phyloP scores from a whole-genome alignment of 306 rosid genomes.

The barrel medic (Medicago truncatula) region MtrunA17r5.0-ANR NC_053044.1:42309001-42309500 shows the following conservation, averaged over 20 bases:
- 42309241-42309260: background rate
- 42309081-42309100: slow-evolving; percentile 95
- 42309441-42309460: background rate
- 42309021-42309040: slow-evolving; percentile 79
- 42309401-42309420: background rate
- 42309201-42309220: background rate
- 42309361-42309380: background rate
- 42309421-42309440: background rate
- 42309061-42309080: slow-evolving; percentile 77
- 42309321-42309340: background rate
- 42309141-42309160: background rate
- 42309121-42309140: background rate
- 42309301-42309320: no score
- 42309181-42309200: background rate
- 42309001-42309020: slow-evolving; percentile 81
- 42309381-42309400: background rate
- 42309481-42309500: background rate
- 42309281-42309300: no score
- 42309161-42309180: slow-evolving; percentile 8
- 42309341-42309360: background rate
- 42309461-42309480: background rate
- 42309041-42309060: slow-evolving; percentile 85
- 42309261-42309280: background rate
- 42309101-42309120: slow-evolving; percentile 19
- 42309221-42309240: background rate